Base-by-base conservation (phyloP, 140 eudicot species). In the Oenanthe javanica region DNA sequence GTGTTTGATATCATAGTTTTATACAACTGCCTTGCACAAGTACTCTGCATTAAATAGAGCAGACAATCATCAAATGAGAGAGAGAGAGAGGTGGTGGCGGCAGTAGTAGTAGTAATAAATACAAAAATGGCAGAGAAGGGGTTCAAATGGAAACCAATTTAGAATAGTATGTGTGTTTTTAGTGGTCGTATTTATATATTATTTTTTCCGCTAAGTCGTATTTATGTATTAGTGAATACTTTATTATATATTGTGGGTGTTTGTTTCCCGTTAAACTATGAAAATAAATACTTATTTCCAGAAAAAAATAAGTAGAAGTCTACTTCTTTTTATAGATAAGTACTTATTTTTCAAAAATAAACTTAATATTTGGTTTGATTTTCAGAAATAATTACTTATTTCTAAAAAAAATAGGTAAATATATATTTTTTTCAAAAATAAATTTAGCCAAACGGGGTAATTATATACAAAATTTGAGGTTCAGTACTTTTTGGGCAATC, bases 61-160 rank as follows among this genome's bases (percentile, higher is more conserved):
- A 67, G 19, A 67, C 73, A 67, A 67, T 67, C 73, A 67, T 27
- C 73, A 67, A 67, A 36, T 25, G 46, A 67, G 45, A 27, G 73
- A 31, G 73, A n/a, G 72, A 31, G 9, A 23, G 21, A 38, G 45
- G 45, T 0, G 21, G 46, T 15, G 8, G 19, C 5, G 45, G 45
- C 43, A 40, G 43, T 42, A 67, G 73, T 4, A 67, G 46, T 67
- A 64, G 72, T 64, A 64, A 40, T 64, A 25, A 67, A 31, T 67
- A 67, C 43, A 4, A 67, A 63, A 67, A 11, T 12, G 73, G 45
- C 73, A 67, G 73, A 67, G 73, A 66, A 66, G 31, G 73, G 73
- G 67, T 61, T n/a, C 36, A n/a, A 8, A 61, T 61, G 10, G 3
- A 61, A 61, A 19, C 69, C 69, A 61, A 8, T 61, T 61, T 61